Conservation (phyloP, 768 basidiomycete species). For the Mycena pura region DNA sequence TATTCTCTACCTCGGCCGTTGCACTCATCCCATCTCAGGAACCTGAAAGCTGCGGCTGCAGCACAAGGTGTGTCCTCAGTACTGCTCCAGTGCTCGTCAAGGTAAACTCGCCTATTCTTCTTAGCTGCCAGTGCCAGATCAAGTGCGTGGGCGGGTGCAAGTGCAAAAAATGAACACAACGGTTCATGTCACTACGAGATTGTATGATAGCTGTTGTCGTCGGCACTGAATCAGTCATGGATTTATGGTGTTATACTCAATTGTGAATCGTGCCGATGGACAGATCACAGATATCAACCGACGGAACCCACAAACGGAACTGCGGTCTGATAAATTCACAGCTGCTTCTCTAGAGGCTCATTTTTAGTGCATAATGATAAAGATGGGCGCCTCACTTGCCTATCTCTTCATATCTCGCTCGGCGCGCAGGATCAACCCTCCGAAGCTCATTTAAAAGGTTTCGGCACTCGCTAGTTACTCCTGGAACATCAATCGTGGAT, state of each 20-base stretch:
- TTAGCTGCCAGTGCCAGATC: constrained; percentile 63
- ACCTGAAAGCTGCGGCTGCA: constrained; percentile 62
- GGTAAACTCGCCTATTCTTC: background rate
- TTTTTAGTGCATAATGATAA: background rate
- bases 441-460: constrained; percentile 62
- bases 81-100: background rate
- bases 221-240: constrained; percentile 22
- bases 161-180: constrained; percentile 48
- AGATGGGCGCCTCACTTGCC: constrained; percentile 48
- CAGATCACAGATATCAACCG: constrained; percentile 13
- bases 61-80: constrained; percentile 45
- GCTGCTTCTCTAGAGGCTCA: constrained; percentile 12
- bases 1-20: no score
- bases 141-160: constrained; percentile 69
- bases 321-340: background rate
- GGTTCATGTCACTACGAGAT: background rate
- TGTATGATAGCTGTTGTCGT: constrained; percentile 27
- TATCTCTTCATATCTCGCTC: constrained; percentile 71
- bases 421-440: constrained; percentile 69
- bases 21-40: constrained; percentile 39
- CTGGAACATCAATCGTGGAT: constrained; percentile 37
- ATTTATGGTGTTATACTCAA: constrained; percentile 27
- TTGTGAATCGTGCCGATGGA: background rate
- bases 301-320: background rate
- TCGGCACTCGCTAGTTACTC: constrained; percentile 53